Base-by-base conservation (phyloP, 2,329 filamentous ascomycete genomes). In the Aspergillus eucalypticola region DNA sequence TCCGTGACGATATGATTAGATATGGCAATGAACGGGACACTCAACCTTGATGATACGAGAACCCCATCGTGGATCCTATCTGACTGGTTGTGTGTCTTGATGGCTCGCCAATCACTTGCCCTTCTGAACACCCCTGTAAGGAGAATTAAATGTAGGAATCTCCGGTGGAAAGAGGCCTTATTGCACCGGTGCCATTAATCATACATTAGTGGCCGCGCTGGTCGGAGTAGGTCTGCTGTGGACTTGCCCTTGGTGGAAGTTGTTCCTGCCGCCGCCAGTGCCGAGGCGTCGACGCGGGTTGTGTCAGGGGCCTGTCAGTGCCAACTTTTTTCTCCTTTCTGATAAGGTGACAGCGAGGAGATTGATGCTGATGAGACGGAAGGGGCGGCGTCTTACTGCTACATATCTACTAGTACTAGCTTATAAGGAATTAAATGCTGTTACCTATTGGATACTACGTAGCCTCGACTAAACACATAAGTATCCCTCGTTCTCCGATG, bases 191-290 rank as follows among this genome's bases (percentile, higher is more conserved):
- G 29, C 23, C 41, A 42, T 55, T 35, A 29, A 44, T 44, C 39
- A 35, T 55, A 46, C 53, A 55, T 55, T 55, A 55, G 53, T 46
- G 53, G 53, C 51, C 38, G 35, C 53, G 25, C 38, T 35, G 27
- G 32, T 46, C 41, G 41, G n/a, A 42, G 39, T 8, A 42, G n/a
- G 39, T 42, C 35, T 44, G 41, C 42, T 35, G 53, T 15, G 32
- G 27, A 19, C 53, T 44, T 55, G 23, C 39, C 39, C 46, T 42
- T 25, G 39, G 17, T n/a, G 52, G 39, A 54, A 54, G n/a, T 50
- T 17, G 53, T 46, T 39, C 53, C 53, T 55, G 53, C 39, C 23
- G 29, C 35, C 44, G 53, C 23, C 39, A 21, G 42, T 42, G 23
- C 21, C 38, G 38, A 42, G 25, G 42, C 23, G 13, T 8, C 8